A percentile compares a stretch with the other conserved stretches of the same genome.
Evolutionary conservation across 2,329 filamentous ascomycete species (phyloP).

Genomic region (Hypoxylon sp.): DNA sequence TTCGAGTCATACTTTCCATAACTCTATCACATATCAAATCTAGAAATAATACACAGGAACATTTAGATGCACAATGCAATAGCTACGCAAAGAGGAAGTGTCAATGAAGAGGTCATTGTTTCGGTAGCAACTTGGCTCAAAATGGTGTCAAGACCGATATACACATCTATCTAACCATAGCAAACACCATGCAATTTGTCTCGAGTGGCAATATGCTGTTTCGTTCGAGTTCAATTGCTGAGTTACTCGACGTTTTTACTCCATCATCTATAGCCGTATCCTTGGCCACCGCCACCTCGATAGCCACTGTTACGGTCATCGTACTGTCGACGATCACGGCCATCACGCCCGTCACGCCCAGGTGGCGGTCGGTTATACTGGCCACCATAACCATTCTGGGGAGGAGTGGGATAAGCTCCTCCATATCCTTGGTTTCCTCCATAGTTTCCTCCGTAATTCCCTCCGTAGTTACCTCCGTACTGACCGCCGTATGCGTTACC

Average conservation of each 20-base stretch:
- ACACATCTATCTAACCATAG: not conserved
- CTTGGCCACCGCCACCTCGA: conserved; percentile 26
- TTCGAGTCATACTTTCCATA: conserved; percentile 2
- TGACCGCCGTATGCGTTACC: conserved; percentile 42
- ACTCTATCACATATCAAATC: conserved; percentile 6
- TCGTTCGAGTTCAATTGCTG: conserved; percentile 3
- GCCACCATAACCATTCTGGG: conserved; percentile 44
- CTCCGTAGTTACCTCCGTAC: conserved; percentile 41
- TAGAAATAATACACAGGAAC: too few relatives aligned
- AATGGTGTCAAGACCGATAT: not conserved
- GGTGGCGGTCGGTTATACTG: conserved; percentile 47
- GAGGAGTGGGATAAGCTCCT: conserved; percentile 42
- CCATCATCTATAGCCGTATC: conserved; percentile 29
- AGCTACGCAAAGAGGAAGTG: not conserved
- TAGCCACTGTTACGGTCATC: conserved; percentile 33
- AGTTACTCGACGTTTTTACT: not conserved
- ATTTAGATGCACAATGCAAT: not conserved
- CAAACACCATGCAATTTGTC: not conserved
- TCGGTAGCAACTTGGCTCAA: not conserved
- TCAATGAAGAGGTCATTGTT: not conserved
- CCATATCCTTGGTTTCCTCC: conserved; percentile 48
- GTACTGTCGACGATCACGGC: conserved; percentile 42
- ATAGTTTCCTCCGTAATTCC: conserved; percentile 41
- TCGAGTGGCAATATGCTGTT: not conserved
- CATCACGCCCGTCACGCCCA: conserved; percentile 42